These are phyloP conservation scores for Fusarium ambrosium DNA, from an alignment of 2,329 filamentous ascomycete genomes.

Conservation along the genomic window DNA sequence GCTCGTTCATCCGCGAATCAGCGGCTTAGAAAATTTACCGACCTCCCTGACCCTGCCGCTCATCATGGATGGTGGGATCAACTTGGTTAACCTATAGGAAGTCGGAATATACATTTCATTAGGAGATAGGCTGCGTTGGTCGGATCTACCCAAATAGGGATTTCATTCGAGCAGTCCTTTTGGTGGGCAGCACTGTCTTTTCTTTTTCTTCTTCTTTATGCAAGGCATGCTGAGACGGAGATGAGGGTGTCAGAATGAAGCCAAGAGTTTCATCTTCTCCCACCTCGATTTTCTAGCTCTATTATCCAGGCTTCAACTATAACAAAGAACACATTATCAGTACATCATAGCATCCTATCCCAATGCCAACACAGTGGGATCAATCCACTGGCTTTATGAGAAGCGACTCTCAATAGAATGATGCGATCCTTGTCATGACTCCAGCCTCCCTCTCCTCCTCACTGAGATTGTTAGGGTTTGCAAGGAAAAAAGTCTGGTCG, in stretches of 20 bases:
- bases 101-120: background rate
- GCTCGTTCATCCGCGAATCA: background rate
- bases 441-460: background rate
- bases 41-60: background rate
- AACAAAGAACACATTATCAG: too few relatives aligned
- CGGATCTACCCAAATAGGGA: background rate
- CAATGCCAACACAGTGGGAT: too few relatives aligned
- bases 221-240: background rate
- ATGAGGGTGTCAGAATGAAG: background rate
- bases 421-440: background rate
- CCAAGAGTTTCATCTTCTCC: background rate
- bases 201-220: background rate
- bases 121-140: background rate
- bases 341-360: too few relatives aligned
- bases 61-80: background rate
- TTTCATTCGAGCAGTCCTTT: background rate
- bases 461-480: background rate
- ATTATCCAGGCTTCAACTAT: too few relatives aligned
- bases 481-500: background rate
- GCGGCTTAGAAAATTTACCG: background rate
- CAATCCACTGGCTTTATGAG: too few relatives aligned
- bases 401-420: background rate
- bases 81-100: background rate
- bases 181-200: background rate
- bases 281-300: background rate